These are phyloP conservation scores for Nigrospora oryzae DNA, from an alignment of 2,329 filamentous ascomycete species.

Conservation along the genomic window DNA sequence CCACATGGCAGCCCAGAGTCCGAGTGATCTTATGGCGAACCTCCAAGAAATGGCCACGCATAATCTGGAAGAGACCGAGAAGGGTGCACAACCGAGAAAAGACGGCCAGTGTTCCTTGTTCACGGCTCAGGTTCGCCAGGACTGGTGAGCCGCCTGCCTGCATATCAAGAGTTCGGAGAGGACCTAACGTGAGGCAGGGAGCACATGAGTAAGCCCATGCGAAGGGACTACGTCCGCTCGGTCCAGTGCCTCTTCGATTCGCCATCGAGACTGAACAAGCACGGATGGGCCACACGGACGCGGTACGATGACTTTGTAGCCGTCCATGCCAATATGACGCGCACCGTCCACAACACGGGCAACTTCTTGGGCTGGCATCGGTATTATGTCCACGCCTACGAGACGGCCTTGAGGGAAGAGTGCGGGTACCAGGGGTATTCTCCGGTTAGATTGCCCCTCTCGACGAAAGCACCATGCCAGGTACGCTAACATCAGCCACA, in stretches of 20 bases:
- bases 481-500: conserved; percentile 8
- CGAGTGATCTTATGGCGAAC: no score
- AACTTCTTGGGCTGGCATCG: conserved; percentile 34
- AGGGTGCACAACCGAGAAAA: no score
- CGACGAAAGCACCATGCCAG: not conserved
- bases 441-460: conserved; percentile 15
- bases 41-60: no score
- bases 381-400: conserved; percentile 28
- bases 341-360: conserved; percentile 18
- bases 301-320: conserved; percentile 23
- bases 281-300: conserved; percentile 16
- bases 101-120: no score
- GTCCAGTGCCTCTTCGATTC: conserved; percentile 14
- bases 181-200: no score
- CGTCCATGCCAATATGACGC: conserved; percentile 19
- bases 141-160: no score
- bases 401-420: conserved; percentile 28
- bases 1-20: no score
- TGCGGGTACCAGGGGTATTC: conserved; percentile 31
- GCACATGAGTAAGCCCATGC: not conserved
- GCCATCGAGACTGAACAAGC: conserved; percentile 13
- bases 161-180: no score
- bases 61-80: no score
- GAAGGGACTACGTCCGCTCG: conserved; percentile 15
- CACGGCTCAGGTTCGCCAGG: no score